Evolutionary conservation across 192 early-diverging fungal genomes (phyloP).

Genomic region (Tieghemiomyces parasiticus): DNA sequence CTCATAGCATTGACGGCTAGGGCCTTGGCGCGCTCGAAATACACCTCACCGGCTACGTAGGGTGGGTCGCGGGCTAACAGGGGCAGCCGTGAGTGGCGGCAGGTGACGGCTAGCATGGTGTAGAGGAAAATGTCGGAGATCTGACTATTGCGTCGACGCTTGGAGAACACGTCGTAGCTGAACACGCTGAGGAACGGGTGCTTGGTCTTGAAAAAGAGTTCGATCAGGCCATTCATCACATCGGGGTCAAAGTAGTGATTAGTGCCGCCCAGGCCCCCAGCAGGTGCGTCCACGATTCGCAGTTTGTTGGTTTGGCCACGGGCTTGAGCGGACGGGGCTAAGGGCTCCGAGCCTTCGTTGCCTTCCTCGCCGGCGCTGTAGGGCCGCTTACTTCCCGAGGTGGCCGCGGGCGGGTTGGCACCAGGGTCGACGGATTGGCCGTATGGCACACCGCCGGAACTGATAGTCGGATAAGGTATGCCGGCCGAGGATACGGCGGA

Average conservation of each 20-base stretch:
- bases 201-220: conserved; percentile 8
- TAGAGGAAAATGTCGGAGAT: conserved; percentile 5
- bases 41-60: conserved; percentile 3
- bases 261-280: not conserved
- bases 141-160: not conserved
- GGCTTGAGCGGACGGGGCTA: not conserved
- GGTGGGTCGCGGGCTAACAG: conserved; percentile 4
- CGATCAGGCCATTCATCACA: not conserved
- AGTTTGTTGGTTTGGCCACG: not conserved
- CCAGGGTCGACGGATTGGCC: too few species aligned
- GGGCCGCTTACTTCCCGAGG: too few species aligned
- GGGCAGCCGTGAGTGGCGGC: not conserved
- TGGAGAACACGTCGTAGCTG: not conserved
- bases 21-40: not conserved
- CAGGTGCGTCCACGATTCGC: not conserved
- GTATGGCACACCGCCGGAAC: too few species aligned
- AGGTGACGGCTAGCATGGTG: not conserved
- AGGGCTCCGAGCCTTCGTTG: too few species aligned
- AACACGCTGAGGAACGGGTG: conserved; percentile 6
- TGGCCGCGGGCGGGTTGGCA: too few species aligned
- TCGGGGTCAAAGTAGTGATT: not conserved
- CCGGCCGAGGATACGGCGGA: too few species aligned
- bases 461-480: too few species aligned
- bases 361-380: too few species aligned
- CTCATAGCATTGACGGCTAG: conserved; percentile 3